These are phyloP conservation scores for Vigna reflexopilosa DNA, from an alignment of 306 rosid species.

Conservation along the genomic window DNA sequence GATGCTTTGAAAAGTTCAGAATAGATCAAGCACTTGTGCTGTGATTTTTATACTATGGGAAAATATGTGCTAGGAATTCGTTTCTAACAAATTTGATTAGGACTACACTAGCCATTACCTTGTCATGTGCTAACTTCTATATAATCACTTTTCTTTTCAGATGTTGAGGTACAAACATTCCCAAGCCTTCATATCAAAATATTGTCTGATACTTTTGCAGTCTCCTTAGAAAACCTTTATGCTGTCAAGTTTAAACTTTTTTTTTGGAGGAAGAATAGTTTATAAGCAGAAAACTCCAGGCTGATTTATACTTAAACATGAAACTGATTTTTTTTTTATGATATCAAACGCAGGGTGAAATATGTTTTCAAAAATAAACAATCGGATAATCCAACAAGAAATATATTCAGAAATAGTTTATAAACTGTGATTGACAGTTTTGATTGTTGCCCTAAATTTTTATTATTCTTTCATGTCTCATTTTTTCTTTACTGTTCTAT, in stretches of 20 bases:
- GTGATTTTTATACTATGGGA: not conserved
- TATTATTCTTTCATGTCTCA: conserved; percentile 24
- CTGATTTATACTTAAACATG: not conserved
- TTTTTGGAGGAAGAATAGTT: not conserved
- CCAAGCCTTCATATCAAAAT: not conserved
- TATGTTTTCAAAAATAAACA: conserved; percentile 1
- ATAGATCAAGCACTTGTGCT: conserved; percentile 1
- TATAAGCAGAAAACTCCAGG: not conserved
- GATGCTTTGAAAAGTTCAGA: conserved; percentile 3
- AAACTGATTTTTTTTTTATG: not conserved
- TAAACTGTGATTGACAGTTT: conserved; percentile 10
- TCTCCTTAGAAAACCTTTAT: conserved; percentile 5
- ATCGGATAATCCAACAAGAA: conserved; percentile 17
- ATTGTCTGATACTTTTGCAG: conserved; percentile 13
- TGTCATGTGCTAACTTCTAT: not conserved
- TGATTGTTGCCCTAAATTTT: conserved; percentile 17
- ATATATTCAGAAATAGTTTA: not conserved
- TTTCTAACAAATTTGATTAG: not conserved
- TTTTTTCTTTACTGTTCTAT: conserved; percentile 1
- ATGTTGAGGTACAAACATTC: not conserved
- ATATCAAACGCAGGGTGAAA: not conserved
- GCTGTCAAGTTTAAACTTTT: not conserved
- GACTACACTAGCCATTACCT: not conserved
- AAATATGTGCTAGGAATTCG: not conserved
- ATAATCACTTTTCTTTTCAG: conserved; percentile 6